These are phyloP conservation scores for Aspergillus cristatus DNA, from an alignment of 495 filamentous ascomycete genomes.

Conservation along the genomic window DNA sequence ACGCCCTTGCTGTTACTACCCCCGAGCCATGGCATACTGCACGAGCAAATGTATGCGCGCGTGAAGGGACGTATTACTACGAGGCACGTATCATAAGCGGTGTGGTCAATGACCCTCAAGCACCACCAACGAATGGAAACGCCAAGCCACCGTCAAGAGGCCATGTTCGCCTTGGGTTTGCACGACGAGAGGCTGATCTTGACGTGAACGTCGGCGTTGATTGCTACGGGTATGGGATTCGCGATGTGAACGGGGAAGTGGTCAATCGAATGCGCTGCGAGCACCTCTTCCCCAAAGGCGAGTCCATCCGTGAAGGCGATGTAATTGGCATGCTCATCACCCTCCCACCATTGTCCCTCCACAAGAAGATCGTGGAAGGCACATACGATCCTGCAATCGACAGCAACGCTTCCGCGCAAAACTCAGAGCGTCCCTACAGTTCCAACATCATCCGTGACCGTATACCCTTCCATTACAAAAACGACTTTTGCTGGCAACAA, in stretches of 20 bases:
- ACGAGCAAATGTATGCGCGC: constrained; percentile 77
- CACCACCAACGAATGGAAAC: constrained; percentile 18
- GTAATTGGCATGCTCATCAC: constrained; percentile 92
- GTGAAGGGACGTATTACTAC: constrained; percentile 91
- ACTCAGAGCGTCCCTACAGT: constrained; percentile 15
- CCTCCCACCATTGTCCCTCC: constrained; percentile 72
- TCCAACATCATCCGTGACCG: constrained; percentile 86
- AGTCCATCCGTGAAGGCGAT: constrained; percentile 71
- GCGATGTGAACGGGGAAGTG: constrained; percentile 81
- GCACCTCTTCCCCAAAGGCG: constrained; percentile 69
- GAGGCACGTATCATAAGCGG: constrained; percentile 82
- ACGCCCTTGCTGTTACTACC: constrained; percentile 34
- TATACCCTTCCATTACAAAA: constrained; percentile 87
- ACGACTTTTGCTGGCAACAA: constrained; percentile 88
- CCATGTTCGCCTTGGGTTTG: constrained; percentile 86
- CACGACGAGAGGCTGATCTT: constrained; percentile 78
- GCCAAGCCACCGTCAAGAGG: constrained; percentile 39
- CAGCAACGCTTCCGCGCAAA: constrained; percentile 13
- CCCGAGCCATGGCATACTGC: constrained; percentile 39
- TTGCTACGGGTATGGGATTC: constrained; percentile 90
- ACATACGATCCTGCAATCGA: constrained; percentile 80
- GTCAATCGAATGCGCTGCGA: constrained; percentile 88
- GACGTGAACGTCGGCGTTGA: constrained; percentile 94
- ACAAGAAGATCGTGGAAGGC: constrained; percentile 80
- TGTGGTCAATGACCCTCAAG: constrained; percentile 29